Conservation (phyloP, 805 yeast genomes). For the Kodamaea nitidulidarum region DNA sequence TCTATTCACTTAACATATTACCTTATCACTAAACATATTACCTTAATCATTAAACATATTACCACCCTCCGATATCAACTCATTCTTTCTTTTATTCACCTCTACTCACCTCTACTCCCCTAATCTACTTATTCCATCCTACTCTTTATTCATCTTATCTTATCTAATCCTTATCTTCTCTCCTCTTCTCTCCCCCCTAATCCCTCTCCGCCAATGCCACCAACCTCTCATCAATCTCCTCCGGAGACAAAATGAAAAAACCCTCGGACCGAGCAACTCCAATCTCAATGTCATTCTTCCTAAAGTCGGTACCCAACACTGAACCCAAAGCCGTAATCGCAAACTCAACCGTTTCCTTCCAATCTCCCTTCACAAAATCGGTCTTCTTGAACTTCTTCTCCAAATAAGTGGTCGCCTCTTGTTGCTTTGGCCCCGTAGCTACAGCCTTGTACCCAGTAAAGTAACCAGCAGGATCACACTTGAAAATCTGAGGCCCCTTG, state of each 20-base stretch:
- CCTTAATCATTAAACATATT: too few relatives aligned
- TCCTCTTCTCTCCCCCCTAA: too few relatives aligned
- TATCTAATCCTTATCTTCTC: too few relatives aligned
- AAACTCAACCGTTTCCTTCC: conserved; percentile 86
- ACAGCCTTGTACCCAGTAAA: conserved; percentile 87
- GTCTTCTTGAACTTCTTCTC: conserved; percentile 83
- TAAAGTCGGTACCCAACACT: conserved; percentile 86
- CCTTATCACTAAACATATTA: too few relatives aligned
- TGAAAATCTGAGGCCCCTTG: conserved; percentile 82
- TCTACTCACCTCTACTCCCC: too few relatives aligned
- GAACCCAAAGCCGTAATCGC: conserved; percentile 84
- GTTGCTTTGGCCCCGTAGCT: conserved; percentile 96
- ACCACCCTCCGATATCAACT: too few relatives aligned
- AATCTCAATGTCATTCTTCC: conserved; percentile 88
- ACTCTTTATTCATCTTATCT: too few relatives aligned
- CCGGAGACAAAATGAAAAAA: conserved; percentile 70
- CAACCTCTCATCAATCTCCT: conserved; percentile 91
- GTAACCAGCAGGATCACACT: conserved; percentile 97
- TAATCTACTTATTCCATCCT: too few relatives aligned
- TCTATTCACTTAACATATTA: too few relatives aligned
- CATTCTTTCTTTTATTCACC: too few relatives aligned
- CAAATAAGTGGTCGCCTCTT: conserved; percentile 83
- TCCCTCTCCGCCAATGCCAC: conserved; percentile 96
- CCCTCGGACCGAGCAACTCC: conserved; percentile 78
- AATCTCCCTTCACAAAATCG: conserved; percentile 68